Conservation (phyloP, 345 rosid species). For the Isatis tinctoria region DNA sequence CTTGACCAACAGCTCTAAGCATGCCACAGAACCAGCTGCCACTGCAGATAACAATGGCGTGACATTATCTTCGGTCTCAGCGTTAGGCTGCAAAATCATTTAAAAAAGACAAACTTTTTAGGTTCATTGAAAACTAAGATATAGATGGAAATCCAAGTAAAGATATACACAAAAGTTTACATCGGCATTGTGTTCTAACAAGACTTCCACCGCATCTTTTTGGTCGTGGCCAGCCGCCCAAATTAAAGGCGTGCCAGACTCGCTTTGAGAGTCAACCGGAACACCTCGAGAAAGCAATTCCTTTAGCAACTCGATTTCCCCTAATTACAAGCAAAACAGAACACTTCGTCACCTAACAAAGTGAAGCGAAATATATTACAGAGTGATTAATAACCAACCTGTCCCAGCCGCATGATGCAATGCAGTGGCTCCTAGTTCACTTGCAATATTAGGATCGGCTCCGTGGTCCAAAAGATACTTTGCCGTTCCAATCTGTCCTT, state of each 20-base stretch:
- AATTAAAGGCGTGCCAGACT: slow-evolving; percentile 80
- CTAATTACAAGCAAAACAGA: slow-evolving; percentile 32
- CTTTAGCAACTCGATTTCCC: slow-evolving; percentile 60
- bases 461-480: slow-evolving; percentile 77
- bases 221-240: slow-evolving; percentile 97
- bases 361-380: neutral
- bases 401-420: slow-evolving; percentile 89
- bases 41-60: slow-evolving; percentile 88
- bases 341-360: neutral
- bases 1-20: slow-evolving; percentile 75
- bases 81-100: slow-evolving; percentile 68
- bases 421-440: slow-evolving; percentile 83
- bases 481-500: slow-evolving; percentile 71
- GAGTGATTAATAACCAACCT: slow-evolving; percentile 36
- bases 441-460: slow-evolving; percentile 65
- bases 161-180: slow-evolving; percentile 35
- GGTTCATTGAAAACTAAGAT: neutral
- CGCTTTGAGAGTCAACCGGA: slow-evolving; percentile 76
- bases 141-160: neutral
- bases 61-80: slow-evolving; percentile 77
- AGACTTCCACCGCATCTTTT: slow-evolving; percentile 63
- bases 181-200: slow-evolving; percentile 71
- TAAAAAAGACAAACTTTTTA: neutral
- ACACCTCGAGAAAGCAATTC: slow-evolving; percentile 62
- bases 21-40: slow-evolving; percentile 79